Evolutionary conservation across 2,329 filamentous ascomycete species (phyloP).

Genomic region (Pseudogymnoascus sp.): DNA sequence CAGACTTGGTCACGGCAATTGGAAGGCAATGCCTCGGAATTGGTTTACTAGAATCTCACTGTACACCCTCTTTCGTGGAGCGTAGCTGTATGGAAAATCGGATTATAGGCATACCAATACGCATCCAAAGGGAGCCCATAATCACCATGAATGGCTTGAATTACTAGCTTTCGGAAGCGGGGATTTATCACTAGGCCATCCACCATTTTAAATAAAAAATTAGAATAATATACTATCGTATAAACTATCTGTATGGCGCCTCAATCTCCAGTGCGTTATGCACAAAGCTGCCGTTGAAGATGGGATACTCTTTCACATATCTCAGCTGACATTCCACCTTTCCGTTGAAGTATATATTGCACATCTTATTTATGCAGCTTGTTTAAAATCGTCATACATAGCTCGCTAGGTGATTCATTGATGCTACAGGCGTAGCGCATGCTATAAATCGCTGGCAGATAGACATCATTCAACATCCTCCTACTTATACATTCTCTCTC

Average conservation of each 20-base stretch:
- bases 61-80: background rate
- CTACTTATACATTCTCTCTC: constrained; percentile 16
- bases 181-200: background rate
- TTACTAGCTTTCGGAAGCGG: background rate
- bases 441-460: background rate
- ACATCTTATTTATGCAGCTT: background rate
- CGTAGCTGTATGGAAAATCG: background rate
- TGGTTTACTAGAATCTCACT: background rate
- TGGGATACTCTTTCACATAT: background rate
- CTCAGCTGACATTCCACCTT: background rate
- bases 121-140: background rate
- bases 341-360: background rate
- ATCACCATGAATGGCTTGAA: background rate
- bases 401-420: background rate
- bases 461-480: background rate
- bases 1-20: background rate
- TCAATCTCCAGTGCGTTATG: background rate
- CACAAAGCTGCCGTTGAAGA: background rate
- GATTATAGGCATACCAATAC: background rate
- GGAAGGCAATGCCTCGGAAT: background rate
- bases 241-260: background rate
- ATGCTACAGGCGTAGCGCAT: background rate
- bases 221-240: no score
- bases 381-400: background rate
- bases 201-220: background rate